Base-by-base conservation (phyloP, 2,329 filamentous ascomycete species). In the Phyllosticta paracitricarpa region DNA sequence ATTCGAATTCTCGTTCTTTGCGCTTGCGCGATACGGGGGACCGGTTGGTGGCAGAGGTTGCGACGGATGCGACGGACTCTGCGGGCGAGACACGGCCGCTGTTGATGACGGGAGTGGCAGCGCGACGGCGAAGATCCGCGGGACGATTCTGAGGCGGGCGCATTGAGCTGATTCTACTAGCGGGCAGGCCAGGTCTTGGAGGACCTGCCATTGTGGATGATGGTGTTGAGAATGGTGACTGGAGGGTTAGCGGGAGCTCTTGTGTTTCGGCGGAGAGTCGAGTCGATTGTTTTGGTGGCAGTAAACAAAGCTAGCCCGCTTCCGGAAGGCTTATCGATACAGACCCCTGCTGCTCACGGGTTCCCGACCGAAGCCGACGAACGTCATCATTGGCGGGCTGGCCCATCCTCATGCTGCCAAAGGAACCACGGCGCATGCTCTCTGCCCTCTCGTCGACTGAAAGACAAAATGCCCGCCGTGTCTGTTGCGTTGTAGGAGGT, bases 1-100 rank as follows among this genome's bases (percentile, higher is more conserved):
- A 74, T 54, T 93, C 92, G 70, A 87, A 93, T 48, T 95, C 89
- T 69, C 89, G 84, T 68, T 94, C 89, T 74, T 96, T 96, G 69
- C 92, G 86, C 79, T 97, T 96, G 54, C 59, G 54, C 51, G 59
- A 57, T 80, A 81, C 25, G 85, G 64, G 78, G 2, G 79, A 78
- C 65, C 74, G 75, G 48, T 70, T 68, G 59, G 79, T 75, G 57
- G 75, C 72, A 33, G 65, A 72, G 6, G 71, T 72, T 10, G 73
- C 74, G 48, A 80, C 75, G 3, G 88, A 88, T 58, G 82, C 80
- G 24, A 89, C 71, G 7, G 89, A 89, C 54, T 85, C 84, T 63
- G 88, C 83, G 4, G 91, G 89, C 4, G 92, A 93, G 12, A 81
- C 76, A 28, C 87, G 75, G 64, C 82, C 78, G 68, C 73, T 75